Conservation (phyloP, 78 protist genomes). For the Pigoraptor vietnamica region DNA sequence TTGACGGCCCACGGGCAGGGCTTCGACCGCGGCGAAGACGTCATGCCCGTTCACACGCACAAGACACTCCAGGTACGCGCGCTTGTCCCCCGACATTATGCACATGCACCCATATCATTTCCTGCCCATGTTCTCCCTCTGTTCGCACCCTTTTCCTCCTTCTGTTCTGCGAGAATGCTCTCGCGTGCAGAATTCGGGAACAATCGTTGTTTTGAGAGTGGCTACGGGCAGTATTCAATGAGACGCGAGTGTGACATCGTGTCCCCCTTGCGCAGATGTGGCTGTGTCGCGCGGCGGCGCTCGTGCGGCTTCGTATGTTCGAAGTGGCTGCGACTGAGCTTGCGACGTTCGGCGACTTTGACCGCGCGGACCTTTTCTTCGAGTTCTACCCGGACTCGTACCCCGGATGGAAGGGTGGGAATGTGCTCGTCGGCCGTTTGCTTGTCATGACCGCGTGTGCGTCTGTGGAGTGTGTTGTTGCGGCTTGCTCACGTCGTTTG, state of each 20-base stretch:
- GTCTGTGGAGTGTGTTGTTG: neutral
- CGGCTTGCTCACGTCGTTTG: neutral
- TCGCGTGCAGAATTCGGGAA: too few species aligned
- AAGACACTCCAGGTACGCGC: neutral
- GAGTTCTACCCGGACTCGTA: slow-evolving; percentile 1
- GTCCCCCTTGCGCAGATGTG: neutral
- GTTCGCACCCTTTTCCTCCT: too few species aligned
- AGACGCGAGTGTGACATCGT: too few species aligned
- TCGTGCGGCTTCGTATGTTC: neutral
- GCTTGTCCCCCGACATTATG: too few species aligned
- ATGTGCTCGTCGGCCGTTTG: too few species aligned
- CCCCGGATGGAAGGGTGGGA: neutral
- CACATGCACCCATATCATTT: too few species aligned
- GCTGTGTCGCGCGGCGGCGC: neutral
- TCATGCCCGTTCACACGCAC: neutral
- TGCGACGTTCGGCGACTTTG: neutral
- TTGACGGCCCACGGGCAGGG: neutral
- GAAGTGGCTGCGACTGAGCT: neutral
- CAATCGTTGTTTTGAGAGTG: neutral
- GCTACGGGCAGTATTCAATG: too few species aligned
- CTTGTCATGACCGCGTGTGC: neutral
- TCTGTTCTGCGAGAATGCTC: too few species aligned
- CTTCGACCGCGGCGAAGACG: neutral
- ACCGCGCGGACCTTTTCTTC: neutral
- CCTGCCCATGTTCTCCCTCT: too few species aligned